These are phyloP conservation scores for Suillus spraguei DNA, from an alignment of 768 basidiomycete genomes.

Conservation along the genomic window DNA sequence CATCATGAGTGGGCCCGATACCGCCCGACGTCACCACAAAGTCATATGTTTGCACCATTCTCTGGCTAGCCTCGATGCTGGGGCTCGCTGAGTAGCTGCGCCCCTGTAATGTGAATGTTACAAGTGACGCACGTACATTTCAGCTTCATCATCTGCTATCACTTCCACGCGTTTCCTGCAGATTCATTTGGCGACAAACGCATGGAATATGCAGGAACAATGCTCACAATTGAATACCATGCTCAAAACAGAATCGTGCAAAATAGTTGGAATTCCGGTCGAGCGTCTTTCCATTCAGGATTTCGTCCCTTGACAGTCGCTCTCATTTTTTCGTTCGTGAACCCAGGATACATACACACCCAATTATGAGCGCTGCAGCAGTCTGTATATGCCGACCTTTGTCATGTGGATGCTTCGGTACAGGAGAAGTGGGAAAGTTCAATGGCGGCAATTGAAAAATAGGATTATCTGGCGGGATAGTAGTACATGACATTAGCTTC, in stretches of 20 bases:
- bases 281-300: constrained; percentile 88
- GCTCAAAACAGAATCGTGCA: constrained; percentile 86
- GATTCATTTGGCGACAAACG: constrained; percentile 17
- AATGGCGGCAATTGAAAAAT: not conserved
- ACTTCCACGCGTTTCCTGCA: constrained; percentile 86
- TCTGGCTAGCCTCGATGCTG: constrained; percentile 82
- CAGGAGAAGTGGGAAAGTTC: constrained; percentile 53
- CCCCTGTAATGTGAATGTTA: not conserved
- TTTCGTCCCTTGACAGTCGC: constrained; percentile 66
- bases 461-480: constrained; percentile 1
- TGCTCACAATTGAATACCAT: constrained; percentile 76
- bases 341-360: constrained; percentile 42
- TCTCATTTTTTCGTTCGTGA: not conserved
- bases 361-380: constrained; percentile 77
- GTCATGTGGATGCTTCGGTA: constrained; percentile 67
- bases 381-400: constrained; percentile 72
- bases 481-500: constrained; percentile 13
- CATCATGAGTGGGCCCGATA: constrained; percentile 90
- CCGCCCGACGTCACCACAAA: constrained; percentile 91
- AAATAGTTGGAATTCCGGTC: constrained; percentile 87
- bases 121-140: constrained; percentile 64
- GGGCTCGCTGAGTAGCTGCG: constrained; percentile 5
- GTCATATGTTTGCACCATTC: constrained; percentile 83
- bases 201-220: not conserved
- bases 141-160: constrained; percentile 85